Evolutionary conservation across 2,329 filamentous ascomycete species (phyloP).

Genomic region (Teratosphaeria epicoccoides): DNA sequence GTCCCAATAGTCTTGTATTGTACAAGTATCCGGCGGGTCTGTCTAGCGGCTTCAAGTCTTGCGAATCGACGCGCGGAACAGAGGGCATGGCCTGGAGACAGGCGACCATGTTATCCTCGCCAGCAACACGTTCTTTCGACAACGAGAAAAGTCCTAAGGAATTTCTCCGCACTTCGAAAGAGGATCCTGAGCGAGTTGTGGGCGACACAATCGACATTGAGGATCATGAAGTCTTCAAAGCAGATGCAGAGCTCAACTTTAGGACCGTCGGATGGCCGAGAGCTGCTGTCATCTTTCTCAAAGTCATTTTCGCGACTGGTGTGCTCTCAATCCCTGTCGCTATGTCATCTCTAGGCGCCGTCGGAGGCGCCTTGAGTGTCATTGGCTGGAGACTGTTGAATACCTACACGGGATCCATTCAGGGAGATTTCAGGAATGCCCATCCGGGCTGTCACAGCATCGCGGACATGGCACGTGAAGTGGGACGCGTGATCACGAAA

Average conservation of each 20-base stretch:
- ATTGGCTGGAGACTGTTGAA: conserved; percentile 40
- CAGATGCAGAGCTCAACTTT: conserved; percentile 41
- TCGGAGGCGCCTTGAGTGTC: conserved; percentile 38
- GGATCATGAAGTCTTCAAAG: conserved; percentile 42
- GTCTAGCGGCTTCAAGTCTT: not conserved
- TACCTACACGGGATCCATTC: conserved; percentile 39
- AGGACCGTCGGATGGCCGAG: conserved; percentile 44
- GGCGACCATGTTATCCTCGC: not conserved
- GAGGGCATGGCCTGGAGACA: not conserved
- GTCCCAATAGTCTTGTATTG: not conserved
- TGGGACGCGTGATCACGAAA: conserved; percentile 42
- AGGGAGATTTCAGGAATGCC: conserved; percentile 35
- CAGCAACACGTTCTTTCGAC: not conserved
- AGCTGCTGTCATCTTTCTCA: conserved; percentile 44
- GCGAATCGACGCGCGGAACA: not conserved
- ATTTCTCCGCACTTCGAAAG: conserved; percentile 1
- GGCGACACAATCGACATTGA: conserved; percentile 21
- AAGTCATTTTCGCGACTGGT: conserved; percentile 42
- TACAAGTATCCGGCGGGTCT: not conserved
- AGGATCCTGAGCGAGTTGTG: conserved; percentile 13
- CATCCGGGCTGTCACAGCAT: conserved; percentile 44
- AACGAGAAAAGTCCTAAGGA: not conserved
- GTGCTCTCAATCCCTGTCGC: conserved; percentile 41
- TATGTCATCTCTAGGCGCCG: conserved; percentile 38
- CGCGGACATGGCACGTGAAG: conserved; percentile 48